Evolutionary conservation across 2,329 filamentous ascomycete species (phyloP).

Genomic region (Fusarium pseudograminearum): DNA sequence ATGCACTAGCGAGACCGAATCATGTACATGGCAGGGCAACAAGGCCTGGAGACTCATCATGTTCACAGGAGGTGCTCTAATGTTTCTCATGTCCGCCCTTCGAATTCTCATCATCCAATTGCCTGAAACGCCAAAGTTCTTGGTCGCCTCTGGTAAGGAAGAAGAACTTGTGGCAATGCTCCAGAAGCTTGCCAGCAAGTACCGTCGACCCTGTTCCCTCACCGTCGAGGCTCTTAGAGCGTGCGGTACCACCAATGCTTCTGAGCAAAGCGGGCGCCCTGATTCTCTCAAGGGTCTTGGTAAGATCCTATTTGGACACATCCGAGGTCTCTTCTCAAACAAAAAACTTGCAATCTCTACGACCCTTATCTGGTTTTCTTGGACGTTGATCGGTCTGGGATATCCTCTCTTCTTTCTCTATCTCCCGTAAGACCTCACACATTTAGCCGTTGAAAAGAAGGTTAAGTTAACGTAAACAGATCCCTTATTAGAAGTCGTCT

Average conservation of each 20-base stretch:
- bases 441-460: accelerated
- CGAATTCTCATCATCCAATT: conserved; percentile 19
- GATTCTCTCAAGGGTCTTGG: conserved; percentile 7
- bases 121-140: conserved; percentile 15
- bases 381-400: conserved; percentile 72
- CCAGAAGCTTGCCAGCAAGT: conserved; percentile 10
- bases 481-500: conserved; percentile 11
- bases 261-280: conserved; percentile 43
- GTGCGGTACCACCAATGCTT: conserved; percentile 34
- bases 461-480: neutral
- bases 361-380: conserved; percentile 20
- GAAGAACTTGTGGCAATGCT: conserved; percentile 13
- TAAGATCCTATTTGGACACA: conserved; percentile 29
- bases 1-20: neutral
- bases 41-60: conserved; percentile 27
- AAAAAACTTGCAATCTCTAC: conserved; percentile 25
- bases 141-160: conserved; percentile 5
- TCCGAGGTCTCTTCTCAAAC: conserved; percentile 12
- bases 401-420: conserved; percentile 84
- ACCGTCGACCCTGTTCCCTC: conserved; percentile 12
- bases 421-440: conserved; percentile 61
- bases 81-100: conserved; percentile 18
- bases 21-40: conserved; percentile 2
- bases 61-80: conserved; percentile 24
- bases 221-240: conserved; percentile 8